These are phyloP conservation scores for Chrysochromulina tobinii DNA, from an alignment of 78 protist species.

Conservation along the genomic window DNA sequence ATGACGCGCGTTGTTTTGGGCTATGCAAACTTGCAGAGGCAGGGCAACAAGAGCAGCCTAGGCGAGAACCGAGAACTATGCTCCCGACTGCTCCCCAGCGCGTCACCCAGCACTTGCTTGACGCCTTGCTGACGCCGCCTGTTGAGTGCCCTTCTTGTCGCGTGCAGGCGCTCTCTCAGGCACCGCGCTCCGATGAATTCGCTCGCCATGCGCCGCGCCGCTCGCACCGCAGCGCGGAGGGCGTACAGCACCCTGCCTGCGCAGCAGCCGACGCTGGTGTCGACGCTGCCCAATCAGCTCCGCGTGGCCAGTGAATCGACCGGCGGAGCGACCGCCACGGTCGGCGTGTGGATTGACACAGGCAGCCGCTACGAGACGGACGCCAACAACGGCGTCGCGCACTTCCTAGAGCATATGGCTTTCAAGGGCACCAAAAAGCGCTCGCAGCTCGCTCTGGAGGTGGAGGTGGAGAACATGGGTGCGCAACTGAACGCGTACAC, in stretches of 20 bases:
- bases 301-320: conserved; percentile 88
- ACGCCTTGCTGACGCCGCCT: too few species aligned
- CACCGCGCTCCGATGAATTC: too few species aligned
- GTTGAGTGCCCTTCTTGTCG: too few species aligned
- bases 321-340: conserved; percentile 66
- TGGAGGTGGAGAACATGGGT: conserved; percentile 92
- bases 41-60: too few species aligned
- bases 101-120: too few species aligned
- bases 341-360: conserved; percentile 93
- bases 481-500: conserved; percentile 96
- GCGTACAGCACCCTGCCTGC: background rate
- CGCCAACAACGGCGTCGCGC: conserved; percentile 96
- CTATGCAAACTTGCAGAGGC: too few species aligned
- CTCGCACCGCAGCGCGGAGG: too few species aligned
- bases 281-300: conserved; percentile 82
- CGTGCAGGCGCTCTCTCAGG: too few species aligned
- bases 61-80: too few species aligned
- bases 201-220: too few species aligned
- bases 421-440: conserved; percentile 91
- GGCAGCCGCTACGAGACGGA: conserved; percentile 92
- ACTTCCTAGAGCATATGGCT: conserved; percentile 95
- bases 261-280: conserved; percentile 18
- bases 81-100: too few species aligned
- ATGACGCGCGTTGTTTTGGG: too few species aligned
- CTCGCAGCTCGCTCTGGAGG: conserved; percentile 71